Evolutionary conservation across 768 basidiomycete species (phyloP).

Genomic region (Agaricus blazei): DNA sequence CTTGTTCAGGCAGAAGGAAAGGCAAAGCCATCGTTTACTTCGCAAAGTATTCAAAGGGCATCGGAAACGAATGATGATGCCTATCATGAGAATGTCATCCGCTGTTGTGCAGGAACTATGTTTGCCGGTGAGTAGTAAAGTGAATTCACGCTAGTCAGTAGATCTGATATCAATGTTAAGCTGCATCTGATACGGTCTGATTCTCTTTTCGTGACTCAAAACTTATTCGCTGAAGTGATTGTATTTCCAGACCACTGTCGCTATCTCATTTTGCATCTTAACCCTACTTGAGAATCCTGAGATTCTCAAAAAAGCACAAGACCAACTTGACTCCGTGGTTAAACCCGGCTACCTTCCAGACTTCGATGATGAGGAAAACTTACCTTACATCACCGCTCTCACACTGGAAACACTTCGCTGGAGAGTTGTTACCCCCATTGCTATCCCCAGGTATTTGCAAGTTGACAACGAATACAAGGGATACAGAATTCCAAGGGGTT

Average conservation of each 20-base stretch:
- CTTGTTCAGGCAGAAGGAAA: constrained; percentile 13
- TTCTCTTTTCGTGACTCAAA: not conserved
- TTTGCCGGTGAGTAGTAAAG: constrained; percentile 14
- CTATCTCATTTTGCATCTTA: constrained; percentile 3
- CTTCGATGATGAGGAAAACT: constrained; percentile 19
- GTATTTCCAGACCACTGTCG: not conserved
- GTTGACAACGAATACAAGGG: constrained; percentile 26
- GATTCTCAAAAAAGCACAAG: constrained; percentile 26
- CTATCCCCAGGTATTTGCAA: constrained; percentile 16
- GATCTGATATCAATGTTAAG: not conserved
- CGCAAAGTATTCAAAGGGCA: constrained; percentile 11
- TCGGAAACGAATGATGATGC: constrained; percentile 6
- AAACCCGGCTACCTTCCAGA: constrained; percentile 26
- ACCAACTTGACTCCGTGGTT: constrained; percentile 27
- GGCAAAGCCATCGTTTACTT: constrained; percentile 14
- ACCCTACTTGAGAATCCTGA: constrained; percentile 11
- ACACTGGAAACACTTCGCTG: constrained; percentile 24
- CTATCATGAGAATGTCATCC: constrained; percentile 17
- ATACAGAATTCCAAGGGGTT: constrained; percentile 25
- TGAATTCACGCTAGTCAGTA: not conserved
- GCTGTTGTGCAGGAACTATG: constrained; percentile 17
- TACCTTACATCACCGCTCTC: constrained; percentile 29
- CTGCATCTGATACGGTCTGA: constrained; percentile 17
- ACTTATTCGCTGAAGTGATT: too few relatives aligned
- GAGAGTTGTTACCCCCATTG: constrained; percentile 20